A percentile compares a stretch with the other conserved stretches of the same genome.
Conservation (phyloP, 257 asterid genomes). For the Leptodermis oblonga region DNA sequence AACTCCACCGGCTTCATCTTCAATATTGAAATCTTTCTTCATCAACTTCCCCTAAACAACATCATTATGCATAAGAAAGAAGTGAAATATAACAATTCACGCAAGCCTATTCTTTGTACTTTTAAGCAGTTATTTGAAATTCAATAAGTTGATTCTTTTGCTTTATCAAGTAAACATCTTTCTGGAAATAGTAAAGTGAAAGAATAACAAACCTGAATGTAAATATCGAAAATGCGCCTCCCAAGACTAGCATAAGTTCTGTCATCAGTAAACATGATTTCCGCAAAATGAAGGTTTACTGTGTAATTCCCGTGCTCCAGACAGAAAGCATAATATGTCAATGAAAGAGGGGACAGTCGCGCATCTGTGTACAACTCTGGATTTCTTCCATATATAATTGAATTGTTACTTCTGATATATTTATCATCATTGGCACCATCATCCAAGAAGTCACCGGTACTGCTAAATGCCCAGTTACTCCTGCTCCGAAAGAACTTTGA, state of each 20-base stretch:
- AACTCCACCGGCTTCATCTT: constrained; percentile 70
- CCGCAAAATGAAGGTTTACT: constrained; percentile 71
- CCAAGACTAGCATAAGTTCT: constrained; percentile 52
- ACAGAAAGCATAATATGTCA: constrained; percentile 54
- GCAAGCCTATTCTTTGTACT: neutral
- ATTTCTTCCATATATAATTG: constrained; percentile 10
- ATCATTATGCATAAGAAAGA: neutral
- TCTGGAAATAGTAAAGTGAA: neutral
- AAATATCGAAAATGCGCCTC: constrained; percentile 64
- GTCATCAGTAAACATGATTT: constrained; percentile 54
- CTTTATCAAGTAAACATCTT: neutral
- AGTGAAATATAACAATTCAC: neutral
- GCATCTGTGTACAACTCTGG: constrained; percentile 18
- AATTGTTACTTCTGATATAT: constrained; percentile 13
- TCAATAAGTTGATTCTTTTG: neutral
- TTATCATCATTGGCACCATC: constrained; percentile 16
- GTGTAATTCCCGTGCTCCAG: constrained; percentile 56
- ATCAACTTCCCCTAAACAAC: constrained; percentile 50
- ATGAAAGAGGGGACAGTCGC: constrained; percentile 24
- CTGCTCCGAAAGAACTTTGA: constrained; percentile 29
- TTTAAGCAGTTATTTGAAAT: no score
- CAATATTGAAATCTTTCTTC: constrained; percentile 71
- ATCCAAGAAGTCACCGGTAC: constrained; percentile 60
- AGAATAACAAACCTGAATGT: constrained; percentile 51
- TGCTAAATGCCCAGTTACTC: constrained; percentile 57